These are phyloP conservation scores for Trypanosoma congolense DNA, from an alignment of 208 protist species.

Conservation along the genomic window DNA sequence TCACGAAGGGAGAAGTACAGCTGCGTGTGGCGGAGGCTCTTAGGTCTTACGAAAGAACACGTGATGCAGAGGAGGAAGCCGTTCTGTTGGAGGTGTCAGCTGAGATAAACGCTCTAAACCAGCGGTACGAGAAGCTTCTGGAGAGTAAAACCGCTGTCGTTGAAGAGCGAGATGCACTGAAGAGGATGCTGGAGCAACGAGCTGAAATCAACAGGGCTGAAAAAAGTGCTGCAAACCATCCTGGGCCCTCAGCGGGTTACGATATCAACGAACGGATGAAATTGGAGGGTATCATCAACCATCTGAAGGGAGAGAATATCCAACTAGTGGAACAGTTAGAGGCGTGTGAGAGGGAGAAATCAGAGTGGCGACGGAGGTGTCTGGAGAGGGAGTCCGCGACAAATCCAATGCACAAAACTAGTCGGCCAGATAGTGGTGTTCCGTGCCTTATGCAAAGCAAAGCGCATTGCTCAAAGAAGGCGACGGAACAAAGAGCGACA, in stretches of 20 bases:
- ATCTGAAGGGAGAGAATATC: slow-evolving; percentile 21
- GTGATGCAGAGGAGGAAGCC: slow-evolving; percentile 66
- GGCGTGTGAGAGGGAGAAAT: slow-evolving; percentile 4
- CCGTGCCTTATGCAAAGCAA: slow-evolving; percentile 13
- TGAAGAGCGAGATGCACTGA: slow-evolving; percentile 24
- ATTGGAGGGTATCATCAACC: slow-evolving; percentile 15
- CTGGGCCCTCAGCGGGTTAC: no score
- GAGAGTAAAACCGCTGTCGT: slow-evolving; percentile 19
- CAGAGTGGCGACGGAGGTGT: not conserved
- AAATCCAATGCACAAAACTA: slow-evolving; percentile 1
- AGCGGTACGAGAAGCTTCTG: slow-evolving; percentile 33
- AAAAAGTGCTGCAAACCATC: not conserved
- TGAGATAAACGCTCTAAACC: slow-evolving; percentile 60
- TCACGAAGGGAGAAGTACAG: slow-evolving; percentile 37
- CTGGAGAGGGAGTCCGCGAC: slow-evolving; percentile 3
- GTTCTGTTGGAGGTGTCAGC: slow-evolving; percentile 56
- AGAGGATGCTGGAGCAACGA: slow-evolving; percentile 17
- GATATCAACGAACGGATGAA: slow-evolving; percentile 10
- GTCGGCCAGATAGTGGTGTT: slow-evolving; percentile 4
- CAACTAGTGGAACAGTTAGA: slow-evolving; percentile 23
- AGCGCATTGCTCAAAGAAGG: slow-evolving; percentile 6
- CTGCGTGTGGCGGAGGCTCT: slow-evolving; percentile 30
- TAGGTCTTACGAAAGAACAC: slow-evolving; percentile 45
- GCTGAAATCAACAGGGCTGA: not conserved
- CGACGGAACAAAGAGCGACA: slow-evolving; percentile 2